Evolutionary conservation across 148 eudicot genomes (phyloP).

Genomic region (Chenopodium berlandieri): DNA sequence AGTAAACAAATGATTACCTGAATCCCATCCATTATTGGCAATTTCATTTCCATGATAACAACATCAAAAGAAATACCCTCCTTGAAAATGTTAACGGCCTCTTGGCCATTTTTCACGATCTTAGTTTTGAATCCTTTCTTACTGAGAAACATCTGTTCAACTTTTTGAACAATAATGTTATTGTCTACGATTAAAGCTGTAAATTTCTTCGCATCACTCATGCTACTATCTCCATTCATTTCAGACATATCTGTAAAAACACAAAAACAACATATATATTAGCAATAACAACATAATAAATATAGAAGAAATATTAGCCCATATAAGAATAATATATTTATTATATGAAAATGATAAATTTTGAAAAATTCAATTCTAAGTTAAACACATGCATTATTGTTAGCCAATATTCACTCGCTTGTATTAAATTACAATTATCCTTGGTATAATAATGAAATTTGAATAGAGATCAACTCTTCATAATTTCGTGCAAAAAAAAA

Average conservation of each 20-base stretch:
- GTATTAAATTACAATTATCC: too few relatives aligned
- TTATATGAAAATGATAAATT: too few relatives aligned
- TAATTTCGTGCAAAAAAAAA: too few relatives aligned
- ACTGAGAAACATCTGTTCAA: conserved; percentile 1
- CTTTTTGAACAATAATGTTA: neutral
- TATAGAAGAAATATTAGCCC: too few relatives aligned
- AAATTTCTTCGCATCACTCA: neutral
- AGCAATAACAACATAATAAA: neutral
- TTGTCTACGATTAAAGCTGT: conserved; percentile 27
- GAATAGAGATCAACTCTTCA: too few relatives aligned
- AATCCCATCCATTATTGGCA: conserved; percentile 28
- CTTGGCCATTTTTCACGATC: conserved; percentile 19
- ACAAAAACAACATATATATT: neutral
- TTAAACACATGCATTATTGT: too few relatives aligned
- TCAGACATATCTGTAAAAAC: neutral
- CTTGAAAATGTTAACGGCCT: conserved; percentile 22
- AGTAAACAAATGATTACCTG: conserved; percentile 4
- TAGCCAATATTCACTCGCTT: too few relatives aligned
- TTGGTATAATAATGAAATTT: too few relatives aligned
- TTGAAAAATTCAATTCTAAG: too few relatives aligned
- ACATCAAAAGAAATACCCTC: conserved; percentile 22
- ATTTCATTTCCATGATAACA: conserved; percentile 32
- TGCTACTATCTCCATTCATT: neutral
- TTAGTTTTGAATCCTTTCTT: conserved; percentile 14
- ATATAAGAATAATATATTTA: too few relatives aligned